A percentile compares a stretch with the other conserved stretches of the same genome.
Evolutionary conservation across 306 rosid species (phyloP).

Genomic region (Ormosia semicastrata): DNA sequence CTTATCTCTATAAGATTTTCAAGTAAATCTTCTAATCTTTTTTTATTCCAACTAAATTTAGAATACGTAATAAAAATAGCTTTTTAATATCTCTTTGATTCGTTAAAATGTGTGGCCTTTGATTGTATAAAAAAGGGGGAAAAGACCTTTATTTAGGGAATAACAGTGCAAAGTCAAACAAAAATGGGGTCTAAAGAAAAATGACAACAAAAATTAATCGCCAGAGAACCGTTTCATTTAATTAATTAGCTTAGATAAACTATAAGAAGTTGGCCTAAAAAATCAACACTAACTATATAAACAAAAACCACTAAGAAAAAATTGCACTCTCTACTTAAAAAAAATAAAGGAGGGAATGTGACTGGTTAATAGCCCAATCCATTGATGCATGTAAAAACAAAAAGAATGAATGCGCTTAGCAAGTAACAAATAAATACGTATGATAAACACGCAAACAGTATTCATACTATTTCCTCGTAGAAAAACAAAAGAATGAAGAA

Average conservation of each 20-base stretch:
- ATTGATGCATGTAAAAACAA: neutral
- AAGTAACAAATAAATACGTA: neutral
- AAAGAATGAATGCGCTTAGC: neutral
- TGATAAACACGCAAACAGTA: neutral
- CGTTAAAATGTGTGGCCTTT: neutral
- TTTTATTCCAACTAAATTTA: neutral
- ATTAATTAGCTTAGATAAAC: neutral
- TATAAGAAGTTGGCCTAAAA: neutral
- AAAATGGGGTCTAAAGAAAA: no score
- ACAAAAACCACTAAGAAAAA: neutral
- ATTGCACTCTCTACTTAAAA: neutral
- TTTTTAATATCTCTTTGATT: neutral
- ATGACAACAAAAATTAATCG: no score
- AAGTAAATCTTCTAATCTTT: neutral
- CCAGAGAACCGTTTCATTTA: neutral
- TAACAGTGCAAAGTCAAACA: no score
- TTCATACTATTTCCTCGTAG: neutral
- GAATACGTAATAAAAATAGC: neutral
- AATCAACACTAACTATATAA: neutral
- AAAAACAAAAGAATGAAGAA: neutral
- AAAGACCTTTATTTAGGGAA: no score
- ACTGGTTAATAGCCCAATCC: neutral
- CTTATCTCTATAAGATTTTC: neutral
- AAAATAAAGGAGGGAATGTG: neutral
- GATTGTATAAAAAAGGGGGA: no score